Conservation (phyloP, 202 grass and related monocot genomes). For the Saccharum hybrid region DNA sequence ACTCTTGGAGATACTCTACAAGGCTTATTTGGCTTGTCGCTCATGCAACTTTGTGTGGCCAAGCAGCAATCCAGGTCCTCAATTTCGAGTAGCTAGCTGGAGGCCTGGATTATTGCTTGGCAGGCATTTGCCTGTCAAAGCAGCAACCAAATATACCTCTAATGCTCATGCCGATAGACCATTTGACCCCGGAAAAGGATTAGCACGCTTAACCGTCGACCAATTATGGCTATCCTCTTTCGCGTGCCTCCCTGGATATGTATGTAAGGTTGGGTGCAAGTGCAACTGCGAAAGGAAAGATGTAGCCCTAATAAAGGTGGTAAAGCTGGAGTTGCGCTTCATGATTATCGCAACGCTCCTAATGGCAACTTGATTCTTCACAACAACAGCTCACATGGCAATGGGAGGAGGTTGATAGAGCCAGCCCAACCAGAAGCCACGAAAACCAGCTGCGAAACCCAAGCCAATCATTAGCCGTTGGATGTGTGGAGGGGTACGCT, state of each 20-base stretch:
- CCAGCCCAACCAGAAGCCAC: conserved; percentile 36
- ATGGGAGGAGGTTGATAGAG: conserved; percentile 29
- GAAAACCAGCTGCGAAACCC: not conserved
- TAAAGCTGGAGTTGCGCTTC: conserved; percentile 32
- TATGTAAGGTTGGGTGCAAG: not conserved
- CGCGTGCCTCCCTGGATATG: not conserved
- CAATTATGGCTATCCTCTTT: conserved; percentile 11
- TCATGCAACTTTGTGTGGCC: too few relatives aligned
- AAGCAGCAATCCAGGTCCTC: too few relatives aligned
- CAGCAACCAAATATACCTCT: too few relatives aligned
- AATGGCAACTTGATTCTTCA: conserved; percentile 16
- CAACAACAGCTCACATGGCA: conserved; percentile 56
- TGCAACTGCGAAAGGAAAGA: not conserved
- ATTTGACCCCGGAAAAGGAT: not conserved
- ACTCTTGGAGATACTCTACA: too few relatives aligned
- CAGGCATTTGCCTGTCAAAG: too few relatives aligned
- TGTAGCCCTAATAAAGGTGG: conserved; percentile 4
- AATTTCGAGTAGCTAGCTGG: too few relatives aligned
- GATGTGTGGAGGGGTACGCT: conserved; percentile 25
- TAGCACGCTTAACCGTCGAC: not conserved
- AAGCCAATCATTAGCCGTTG: conserved; percentile 33
- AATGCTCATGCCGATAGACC: not conserved
- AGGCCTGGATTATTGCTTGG: too few relatives aligned
- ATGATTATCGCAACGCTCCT: conserved; percentile 13
- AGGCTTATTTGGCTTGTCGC: too few relatives aligned